Percentiles rank a stretch among this genome's conserved stretches.
These are phyloP conservation scores for Boletus sp. DNA, from an alignment of 1,284 basidiomycete species.

Conservation along the genomic window DNA sequence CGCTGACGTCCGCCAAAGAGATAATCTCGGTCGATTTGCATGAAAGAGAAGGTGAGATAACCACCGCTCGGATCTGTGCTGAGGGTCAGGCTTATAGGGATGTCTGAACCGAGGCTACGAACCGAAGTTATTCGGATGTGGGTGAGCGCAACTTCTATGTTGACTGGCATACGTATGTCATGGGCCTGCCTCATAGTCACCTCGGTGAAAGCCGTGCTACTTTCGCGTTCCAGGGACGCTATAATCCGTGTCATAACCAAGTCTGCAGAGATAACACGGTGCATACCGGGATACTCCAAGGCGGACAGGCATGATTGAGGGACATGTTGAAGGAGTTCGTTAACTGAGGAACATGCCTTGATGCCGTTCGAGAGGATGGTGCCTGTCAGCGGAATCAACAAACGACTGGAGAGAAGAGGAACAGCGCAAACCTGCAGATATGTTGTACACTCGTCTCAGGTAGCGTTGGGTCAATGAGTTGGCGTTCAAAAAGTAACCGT, in stretches of 20 bases:
- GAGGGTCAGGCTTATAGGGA: constrained; percentile 9
- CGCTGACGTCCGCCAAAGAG: constrained; percentile 74
- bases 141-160: constrained; percentile 55
- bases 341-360: constrained; percentile 55
- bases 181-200: constrained; percentile 60
- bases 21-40: constrained; percentile 80
- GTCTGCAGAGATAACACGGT: neutral
- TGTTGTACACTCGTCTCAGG: constrained; percentile 69
- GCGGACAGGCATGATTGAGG: constrained; percentile 45
- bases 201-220: constrained; percentile 48
- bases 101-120: constrained; percentile 22
- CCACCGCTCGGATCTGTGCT: constrained; percentile 56
- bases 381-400: constrained; percentile 38
- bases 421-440: constrained; percentile 58
- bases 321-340: constrained; percentile 55
- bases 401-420: neutral
- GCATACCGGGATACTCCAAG: constrained; percentile 54
- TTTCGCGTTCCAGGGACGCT: constrained; percentile 62
- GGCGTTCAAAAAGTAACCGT: constrained; percentile 73
- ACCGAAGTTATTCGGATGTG: constrained; percentile 71
- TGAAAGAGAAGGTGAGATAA: constrained; percentile 57
- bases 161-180: constrained; percentile 60
- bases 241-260: constrained; percentile 12
- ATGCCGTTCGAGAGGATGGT: constrained; percentile 51
- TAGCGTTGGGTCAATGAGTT: constrained; percentile 73